Evolutionary conservation across 139 green algal genomes (phyloP), one percentile per base, ranked within the genome.

Genomic region (Auxenochlorella protothecoides): DNA sequence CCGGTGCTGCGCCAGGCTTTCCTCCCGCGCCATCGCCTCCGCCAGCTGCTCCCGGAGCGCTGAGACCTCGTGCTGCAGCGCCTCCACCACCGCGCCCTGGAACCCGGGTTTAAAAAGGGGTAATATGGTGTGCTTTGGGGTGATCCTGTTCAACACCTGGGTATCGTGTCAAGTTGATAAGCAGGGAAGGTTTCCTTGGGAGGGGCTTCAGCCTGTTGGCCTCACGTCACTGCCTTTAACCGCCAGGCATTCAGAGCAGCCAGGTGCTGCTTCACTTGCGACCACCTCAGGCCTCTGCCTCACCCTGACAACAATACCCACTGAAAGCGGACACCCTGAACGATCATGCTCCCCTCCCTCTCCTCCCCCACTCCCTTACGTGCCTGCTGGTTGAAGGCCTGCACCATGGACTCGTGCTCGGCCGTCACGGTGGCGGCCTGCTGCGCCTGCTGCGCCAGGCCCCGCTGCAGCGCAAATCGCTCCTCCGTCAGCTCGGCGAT

Each of bases 401-500:
- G 66, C 3, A 59, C 71, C 10, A 92, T 74, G 12, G 53, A 59
- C 68, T 84, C 72, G 60, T 89, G 87, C 73, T 92, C 87, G 9
- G 84, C 81, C 10, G 66, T 63, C 10, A 92, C 65, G 10, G 68
- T 73, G 44, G 82, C 78, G 52, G 81, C 80, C 57, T 85, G 69
- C 61, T 69, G 68, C 3, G 66, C 60, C 64, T 87, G 80, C 74
- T 85, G 76, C 61, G 53, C 76, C 75, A 91, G 68, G 6, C 84
- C 78, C 0, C 83, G 79, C 71, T 79, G 69, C 59, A 93, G 75
- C 65, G 81, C 74, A 53, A 89, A 82, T 79, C 92, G 92, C 81
- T 92, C 85, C 14, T 79, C 69, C 3, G 88, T 91, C 52, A 93
- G 79, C 68, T 89, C 82, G 69, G 90, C 85, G 55, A 93, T 93